Conservation (phyloP, 805 yeast species). For the Tetrapisispora fleetii region DNA sequence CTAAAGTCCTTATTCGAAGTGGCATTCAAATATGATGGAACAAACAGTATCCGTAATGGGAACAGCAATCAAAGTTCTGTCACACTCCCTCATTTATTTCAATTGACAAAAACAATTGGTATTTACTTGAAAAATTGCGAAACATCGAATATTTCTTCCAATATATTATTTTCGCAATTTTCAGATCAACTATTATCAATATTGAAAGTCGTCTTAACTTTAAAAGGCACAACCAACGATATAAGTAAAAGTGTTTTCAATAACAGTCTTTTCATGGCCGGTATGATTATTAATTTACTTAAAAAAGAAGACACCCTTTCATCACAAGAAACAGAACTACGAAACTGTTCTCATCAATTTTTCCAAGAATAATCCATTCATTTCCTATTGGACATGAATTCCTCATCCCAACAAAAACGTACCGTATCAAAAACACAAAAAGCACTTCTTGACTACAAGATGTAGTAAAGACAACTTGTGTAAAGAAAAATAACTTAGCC, state of each 20-base stretch:
- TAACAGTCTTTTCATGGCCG: slow-evolving; percentile 25
- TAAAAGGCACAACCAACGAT: slow-evolving; percentile 12
- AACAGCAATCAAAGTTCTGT: slow-evolving; percentile 4
- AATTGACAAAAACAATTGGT: slow-evolving; percentile 25
- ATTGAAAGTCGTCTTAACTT: slow-evolving; percentile 10
- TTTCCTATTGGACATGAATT: not conserved
- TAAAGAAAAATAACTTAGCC: no score
- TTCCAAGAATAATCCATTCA: not conserved
- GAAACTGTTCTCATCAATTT: slow-evolving; percentile 5
- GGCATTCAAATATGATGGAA: slow-evolving; percentile 16
- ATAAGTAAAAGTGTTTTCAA: slow-evolving; percentile 22
- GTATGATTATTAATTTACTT: slow-evolving; percentile 15
- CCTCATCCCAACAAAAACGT: not conserved
- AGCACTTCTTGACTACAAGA: no score
- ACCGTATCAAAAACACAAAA: not conserved
- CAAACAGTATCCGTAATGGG: no score
- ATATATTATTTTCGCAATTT: slow-evolving; percentile 9
- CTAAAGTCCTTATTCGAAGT: slow-evolving; percentile 15
- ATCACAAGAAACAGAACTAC: slow-evolving; percentile 8
- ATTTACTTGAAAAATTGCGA: slow-evolving; percentile 17
- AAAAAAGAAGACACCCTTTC: slow-evolving; percentile 5
- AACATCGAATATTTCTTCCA: not conserved
- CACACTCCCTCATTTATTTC: slow-evolving; percentile 18
- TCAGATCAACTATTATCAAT: slow-evolving; percentile 7
- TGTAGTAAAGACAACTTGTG: no score